Evolutionary conservation across 2,329 filamentous ascomycete genomes (phyloP), one percentile per base, ranked within the genome.

Genomic region (Thielaviopsis ethacetica): DNA sequence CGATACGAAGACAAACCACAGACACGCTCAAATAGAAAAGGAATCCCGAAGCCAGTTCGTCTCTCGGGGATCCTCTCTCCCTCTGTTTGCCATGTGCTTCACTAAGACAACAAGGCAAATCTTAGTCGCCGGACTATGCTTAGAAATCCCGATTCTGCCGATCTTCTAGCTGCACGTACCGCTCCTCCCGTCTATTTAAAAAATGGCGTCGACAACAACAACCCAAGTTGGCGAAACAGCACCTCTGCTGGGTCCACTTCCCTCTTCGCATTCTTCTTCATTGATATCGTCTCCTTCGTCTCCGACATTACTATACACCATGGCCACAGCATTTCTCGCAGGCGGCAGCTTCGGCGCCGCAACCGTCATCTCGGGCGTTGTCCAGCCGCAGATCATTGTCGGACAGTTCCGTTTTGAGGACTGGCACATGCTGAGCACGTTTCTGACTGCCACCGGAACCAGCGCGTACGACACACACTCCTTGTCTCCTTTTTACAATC

Each of bases 391-490:
- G 0, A 73, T 83, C 53, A 82, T 87, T 63, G 68, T 80, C 59
- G 70, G 73, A 9, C 84, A 86, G 70, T 76, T 86, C 70, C 74
- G 72, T 24, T 71, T 85, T 53, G 69, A 75, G 54, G 76, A 83
- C 65, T 85, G 78, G 68, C 81, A 83, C 66, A 86, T 86, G 83
- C 66, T 83, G 30, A 77, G 84, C 68, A 75, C 76, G 10, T 86
- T 86, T 64, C 68, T 86, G 3, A 75, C 78, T 1, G 84, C 82
- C 3, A 80, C 80, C 10, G 82, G 79, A 26, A 75, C 73, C 63
- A 84, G 80, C 69, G 77, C 78, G 79, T 84, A 73, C 67, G 80
- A 34, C 30, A 10, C 30, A n/a, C n/a, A n/a, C n/a, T n/a, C 7
- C 71, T 51, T 41, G 15, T n/a, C n/a, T 50, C 50, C 19, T 24